Conservation (phyloP, 1,284 basidiomycete genomes). For the Veloporphyrellus conicus region DNA sequence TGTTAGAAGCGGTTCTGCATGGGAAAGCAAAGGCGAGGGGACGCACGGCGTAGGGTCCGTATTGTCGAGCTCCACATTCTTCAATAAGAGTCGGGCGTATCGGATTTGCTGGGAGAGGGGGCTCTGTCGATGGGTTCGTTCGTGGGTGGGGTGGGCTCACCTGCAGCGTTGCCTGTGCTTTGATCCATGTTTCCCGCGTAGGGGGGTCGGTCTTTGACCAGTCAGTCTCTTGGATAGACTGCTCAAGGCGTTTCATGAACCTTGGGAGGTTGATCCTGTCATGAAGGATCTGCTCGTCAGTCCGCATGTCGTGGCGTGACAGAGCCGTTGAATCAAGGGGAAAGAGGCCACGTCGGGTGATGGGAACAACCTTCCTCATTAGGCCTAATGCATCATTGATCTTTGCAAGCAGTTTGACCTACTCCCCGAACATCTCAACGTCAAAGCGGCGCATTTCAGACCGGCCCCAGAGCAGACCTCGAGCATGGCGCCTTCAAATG, state of each 20-base stretch:
- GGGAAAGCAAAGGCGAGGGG: not conserved
- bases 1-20: not conserved
- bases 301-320: slow-evolving; percentile 24
- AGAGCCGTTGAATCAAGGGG: too few relatives aligned
- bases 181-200: slow-evolving; percentile 49
- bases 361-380: slow-evolving; percentile 28
- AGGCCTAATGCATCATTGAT: slow-evolving; percentile 14
- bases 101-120: slow-evolving; percentile 52
- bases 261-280: slow-evolving; percentile 67
- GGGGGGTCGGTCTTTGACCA: slow-evolving; percentile 41
- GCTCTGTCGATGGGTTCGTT: not conserved
- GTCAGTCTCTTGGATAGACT: slow-evolving; percentile 44
- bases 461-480: not conserved
- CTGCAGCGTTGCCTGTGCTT: slow-evolving; percentile 54
- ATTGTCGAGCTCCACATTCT: slow-evolving; percentile 51
- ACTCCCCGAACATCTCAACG: not conserved
- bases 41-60: slow-evolving; percentile 45
- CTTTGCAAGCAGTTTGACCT: slow-evolving; percentile 6
- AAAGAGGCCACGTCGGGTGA: not conserved
- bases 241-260: slow-evolving; percentile 59
- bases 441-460: not conserved
- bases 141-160: slow-evolving; percentile 33
- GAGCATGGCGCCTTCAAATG: slow-evolving; percentile 24
- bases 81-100: slow-evolving; percentile 55
- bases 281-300: slow-evolving; percentile 44